Evolutionary conservation across 1,284 basidiomycete genomes (phyloP).

Genomic region (Ustanciosporium gigantosporum): DNA sequence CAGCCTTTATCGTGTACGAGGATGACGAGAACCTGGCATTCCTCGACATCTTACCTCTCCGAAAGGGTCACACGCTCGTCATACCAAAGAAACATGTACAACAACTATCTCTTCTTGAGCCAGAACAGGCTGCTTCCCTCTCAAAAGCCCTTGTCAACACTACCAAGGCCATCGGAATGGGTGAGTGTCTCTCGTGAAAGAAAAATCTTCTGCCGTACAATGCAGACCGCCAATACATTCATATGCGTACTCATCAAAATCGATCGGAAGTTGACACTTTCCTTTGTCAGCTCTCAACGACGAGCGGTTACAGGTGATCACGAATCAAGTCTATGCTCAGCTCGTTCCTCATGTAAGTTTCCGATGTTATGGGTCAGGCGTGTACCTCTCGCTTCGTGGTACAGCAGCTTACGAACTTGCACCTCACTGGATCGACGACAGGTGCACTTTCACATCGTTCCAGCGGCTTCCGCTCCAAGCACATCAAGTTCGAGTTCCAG

Average conservation of each 20-base stretch:
- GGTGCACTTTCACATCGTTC: conserved; percentile 80
- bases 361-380: no score
- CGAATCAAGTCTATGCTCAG: conserved; percentile 74
- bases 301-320: conserved; percentile 47
- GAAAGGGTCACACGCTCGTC: conserved; percentile 63
- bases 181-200: no score
- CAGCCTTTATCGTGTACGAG: conserved; percentile 40
- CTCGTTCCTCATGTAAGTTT: conserved; percentile 73
- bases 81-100: conserved; percentile 36
- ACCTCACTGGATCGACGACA: conserved; percentile 48
- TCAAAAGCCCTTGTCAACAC: conserved; percentile 27
- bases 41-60: conserved; percentile 73
- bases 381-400: no score
- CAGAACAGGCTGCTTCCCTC: conserved; percentile 15
- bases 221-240: no score
- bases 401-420: no score
- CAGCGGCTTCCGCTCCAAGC: conserved; percentile 67
- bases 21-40: conserved; percentile 72
- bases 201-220: neutral
- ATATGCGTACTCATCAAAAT: neutral
- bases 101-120: conserved; percentile 10
- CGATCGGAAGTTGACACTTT: neutral
- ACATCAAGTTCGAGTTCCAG: neutral
- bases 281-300: conserved; percentile 31
- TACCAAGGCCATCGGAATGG: conserved; percentile 31